Conservation (phyloP, 345 rosid species). For the Corchorus capsularis region DNA sequence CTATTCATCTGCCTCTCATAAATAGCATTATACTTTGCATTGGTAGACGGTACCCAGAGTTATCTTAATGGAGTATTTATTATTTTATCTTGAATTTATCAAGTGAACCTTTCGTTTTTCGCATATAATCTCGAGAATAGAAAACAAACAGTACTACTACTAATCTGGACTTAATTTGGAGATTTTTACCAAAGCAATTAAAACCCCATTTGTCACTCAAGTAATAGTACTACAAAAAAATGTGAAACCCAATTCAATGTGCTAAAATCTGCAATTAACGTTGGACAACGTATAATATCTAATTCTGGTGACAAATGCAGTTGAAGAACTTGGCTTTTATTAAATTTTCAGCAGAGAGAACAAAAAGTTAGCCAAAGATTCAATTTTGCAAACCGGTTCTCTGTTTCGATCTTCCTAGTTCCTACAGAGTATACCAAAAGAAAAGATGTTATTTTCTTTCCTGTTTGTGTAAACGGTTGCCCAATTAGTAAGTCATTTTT, state of each 20-base stretch:
- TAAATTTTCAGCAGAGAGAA: too few species aligned
- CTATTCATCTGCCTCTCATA: background rate
- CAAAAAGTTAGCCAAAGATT: background rate
- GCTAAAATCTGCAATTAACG: background rate
- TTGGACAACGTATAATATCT: background rate
- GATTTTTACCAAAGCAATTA: background rate
- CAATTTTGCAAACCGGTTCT: background rate
- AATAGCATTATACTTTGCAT: too few species aligned
- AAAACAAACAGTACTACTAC: background rate
- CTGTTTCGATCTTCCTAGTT: background rate
- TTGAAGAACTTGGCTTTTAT: background rate
- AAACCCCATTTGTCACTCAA: background rate
- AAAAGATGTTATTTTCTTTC: too few species aligned
- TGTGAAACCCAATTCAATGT: background rate
- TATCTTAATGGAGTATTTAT: background rate
- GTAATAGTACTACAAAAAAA: background rate
- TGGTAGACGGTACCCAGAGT: too few species aligned
- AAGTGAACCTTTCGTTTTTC: background rate
- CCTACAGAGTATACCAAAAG: background rate
- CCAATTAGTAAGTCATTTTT: background rate
- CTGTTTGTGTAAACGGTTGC: too few species aligned
- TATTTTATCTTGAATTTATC: too few species aligned
- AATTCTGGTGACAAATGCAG: background rate
- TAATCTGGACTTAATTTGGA: background rate
- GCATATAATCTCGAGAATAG: background rate